Percentiles rank a stretch among this genome's conserved stretches.
These are phyloP conservation scores for Micractinium conductrix DNA, from an alignment of 139 green algal genomes.

Conservation along the genomic window DNA sequence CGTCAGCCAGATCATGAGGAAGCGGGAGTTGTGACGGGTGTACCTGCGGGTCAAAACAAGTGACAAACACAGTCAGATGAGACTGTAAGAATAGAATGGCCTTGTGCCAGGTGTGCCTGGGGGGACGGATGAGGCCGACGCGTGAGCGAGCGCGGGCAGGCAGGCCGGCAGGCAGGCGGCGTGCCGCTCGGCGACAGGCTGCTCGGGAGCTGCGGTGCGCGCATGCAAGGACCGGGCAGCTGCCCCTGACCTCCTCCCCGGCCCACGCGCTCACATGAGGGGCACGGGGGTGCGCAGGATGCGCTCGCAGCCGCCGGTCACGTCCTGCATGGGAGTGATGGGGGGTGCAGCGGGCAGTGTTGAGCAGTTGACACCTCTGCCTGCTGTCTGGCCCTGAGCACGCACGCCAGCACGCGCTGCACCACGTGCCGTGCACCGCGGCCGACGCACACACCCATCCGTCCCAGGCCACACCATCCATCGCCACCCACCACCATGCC, in stretches of 20 bases:
- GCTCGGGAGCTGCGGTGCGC: background rate
- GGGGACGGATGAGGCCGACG: slow-evolving; percentile 48
- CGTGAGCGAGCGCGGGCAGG: background rate
- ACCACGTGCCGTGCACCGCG: too few relatives aligned
- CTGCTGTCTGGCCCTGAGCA: too few relatives aligned
- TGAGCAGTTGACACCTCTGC: too few relatives aligned
- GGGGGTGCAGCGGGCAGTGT: background rate
- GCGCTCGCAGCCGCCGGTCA: slow-evolving; percentile 72
- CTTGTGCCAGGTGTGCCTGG: too few relatives aligned
- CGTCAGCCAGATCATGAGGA: slow-evolving; percentile 28
- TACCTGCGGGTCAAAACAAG: too few relatives aligned
- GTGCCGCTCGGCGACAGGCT: too few relatives aligned
- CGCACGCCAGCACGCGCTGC: too few relatives aligned
- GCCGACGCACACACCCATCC: too few relatives aligned
- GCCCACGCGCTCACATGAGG: slow-evolving; percentile 50
- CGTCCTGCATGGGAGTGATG: slow-evolving; percentile 40
- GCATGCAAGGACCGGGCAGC: background rate
- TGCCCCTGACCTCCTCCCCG: slow-evolving; percentile 58
- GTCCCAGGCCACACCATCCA: too few relatives aligned
- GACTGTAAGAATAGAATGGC: too few relatives aligned
- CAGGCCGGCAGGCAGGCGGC: background rate
- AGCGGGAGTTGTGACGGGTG: slow-evolving; percentile 18
- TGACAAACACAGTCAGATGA: too few relatives aligned
- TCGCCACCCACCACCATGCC: background rate
- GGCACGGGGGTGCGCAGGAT: slow-evolving; percentile 83